Conservation (phyloP, 306 rosid species). For the Ammopiptanthus mongolicus region DNA sequence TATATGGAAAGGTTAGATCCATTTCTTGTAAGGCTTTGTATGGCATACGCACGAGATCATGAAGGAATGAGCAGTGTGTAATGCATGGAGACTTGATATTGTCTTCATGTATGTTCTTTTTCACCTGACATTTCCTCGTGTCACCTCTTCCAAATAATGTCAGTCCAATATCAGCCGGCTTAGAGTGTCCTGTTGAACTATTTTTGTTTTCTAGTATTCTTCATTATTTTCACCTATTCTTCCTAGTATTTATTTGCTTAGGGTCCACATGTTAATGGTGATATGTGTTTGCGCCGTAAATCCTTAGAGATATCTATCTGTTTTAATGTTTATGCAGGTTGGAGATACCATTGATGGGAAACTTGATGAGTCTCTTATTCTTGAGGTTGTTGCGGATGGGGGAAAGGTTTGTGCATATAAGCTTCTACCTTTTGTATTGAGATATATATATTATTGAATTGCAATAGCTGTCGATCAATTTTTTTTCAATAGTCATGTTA, state of each 20-base stretch:
- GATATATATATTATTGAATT: background rate
- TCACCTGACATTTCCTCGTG: background rate
- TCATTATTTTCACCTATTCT: background rate
- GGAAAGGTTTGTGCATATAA: conserved; percentile 65
- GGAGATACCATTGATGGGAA: conserved; percentile 47
- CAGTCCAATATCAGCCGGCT: background rate
- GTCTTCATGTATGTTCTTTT: background rate
- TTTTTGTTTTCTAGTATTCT: conserved; percentile 11
- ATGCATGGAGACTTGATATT: background rate
- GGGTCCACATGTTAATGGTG: conserved; percentile 2
- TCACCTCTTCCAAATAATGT: background rate
- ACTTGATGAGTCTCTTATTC: conserved; percentile 63
- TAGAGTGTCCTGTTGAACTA: background rate
- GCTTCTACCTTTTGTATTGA: background rate
- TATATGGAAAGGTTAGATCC: conserved; percentile 83
- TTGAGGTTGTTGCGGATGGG: conserved; percentile 82
- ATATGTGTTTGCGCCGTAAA: background rate
- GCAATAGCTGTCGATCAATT: background rate
- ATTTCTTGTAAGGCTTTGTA: background rate
- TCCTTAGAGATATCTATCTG: background rate
- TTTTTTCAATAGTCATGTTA: background rate
- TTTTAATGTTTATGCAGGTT: conserved; percentile 38
- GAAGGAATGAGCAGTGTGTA: background rate
- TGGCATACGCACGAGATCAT: background rate
- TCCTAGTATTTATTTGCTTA: background rate